Evolutionary conservation across 2,329 filamentous ascomycete genomes (phyloP).

Genomic region (Annulohypoxylon truncatum): DNA sequence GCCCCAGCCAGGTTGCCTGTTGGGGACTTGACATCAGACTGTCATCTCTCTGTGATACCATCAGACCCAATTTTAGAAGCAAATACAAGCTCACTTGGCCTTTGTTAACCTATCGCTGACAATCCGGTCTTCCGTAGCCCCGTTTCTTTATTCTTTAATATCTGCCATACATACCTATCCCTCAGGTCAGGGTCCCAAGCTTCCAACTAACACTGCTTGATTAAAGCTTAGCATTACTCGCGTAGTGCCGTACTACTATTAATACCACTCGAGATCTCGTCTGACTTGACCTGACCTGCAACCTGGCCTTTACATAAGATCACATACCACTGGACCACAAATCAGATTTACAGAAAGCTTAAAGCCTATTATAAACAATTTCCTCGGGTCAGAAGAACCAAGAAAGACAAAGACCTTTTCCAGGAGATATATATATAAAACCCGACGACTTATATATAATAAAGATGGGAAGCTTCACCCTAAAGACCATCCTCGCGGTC

Average conservation of each 20-base stretch:
- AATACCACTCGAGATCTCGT: conserved; percentile 1
- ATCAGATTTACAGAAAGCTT: background rate
- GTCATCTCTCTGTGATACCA: conserved; percentile 27
- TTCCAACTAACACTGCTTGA: background rate
- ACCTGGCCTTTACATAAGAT: background rate
- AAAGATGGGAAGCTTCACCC: conserved; percentile 24
- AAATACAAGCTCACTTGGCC: conserved; percentile 18
- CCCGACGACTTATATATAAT: background rate
- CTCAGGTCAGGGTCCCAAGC: background rate
- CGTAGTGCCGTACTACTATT: conserved; percentile 3
- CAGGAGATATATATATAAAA: background rate
- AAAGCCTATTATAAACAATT: background rate
- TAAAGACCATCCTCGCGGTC: conserved; percentile 11
- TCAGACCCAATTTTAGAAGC: conserved; percentile 32
- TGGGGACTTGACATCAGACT: conserved; percentile 30
- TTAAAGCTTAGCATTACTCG: conserved; percentile 2
- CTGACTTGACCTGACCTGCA: background rate
- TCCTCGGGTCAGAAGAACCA: background rate
- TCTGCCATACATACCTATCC: background rate
- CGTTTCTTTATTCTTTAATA: background rate
- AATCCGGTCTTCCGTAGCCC: background rate
- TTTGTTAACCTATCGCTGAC: conserved; percentile 27
- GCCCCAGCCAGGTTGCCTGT: conserved; percentile 8
- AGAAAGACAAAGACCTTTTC: background rate
- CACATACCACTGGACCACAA: background rate